A percentile compares a stretch with the other conserved stretches of the same genome.
phyloP scores from a whole-genome alignment of 2,329 filamentous ascomycete genomes.

The Emergomyces pasteurianus region DNA sequence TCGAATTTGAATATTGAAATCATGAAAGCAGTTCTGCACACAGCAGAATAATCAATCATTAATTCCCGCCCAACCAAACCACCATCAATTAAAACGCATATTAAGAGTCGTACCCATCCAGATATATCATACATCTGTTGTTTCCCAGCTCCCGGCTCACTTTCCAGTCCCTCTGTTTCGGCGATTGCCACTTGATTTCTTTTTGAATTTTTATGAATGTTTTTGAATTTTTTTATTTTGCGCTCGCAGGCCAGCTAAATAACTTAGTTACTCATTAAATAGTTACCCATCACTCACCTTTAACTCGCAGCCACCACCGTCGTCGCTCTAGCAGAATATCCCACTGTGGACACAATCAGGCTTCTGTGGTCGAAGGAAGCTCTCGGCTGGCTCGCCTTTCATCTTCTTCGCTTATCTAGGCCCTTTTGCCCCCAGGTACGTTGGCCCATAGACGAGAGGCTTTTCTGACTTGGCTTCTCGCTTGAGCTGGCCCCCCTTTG shows the following conservation, averaged over 20 bases:
- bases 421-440: constrained; percentile 2
- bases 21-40: background rate
- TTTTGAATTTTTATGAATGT: background rate
- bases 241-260: background rate
- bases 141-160: background rate
- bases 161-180: background rate
- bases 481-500: background rate
- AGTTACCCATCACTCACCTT: background rate
- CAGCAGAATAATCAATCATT: background rate
- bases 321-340: background rate
- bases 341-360: background rate
- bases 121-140: background rate
- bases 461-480: background rate
- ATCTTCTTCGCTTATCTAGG: constrained; percentile 1
- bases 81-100: background rate
- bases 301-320: background rate
- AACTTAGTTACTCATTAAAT: background rate
- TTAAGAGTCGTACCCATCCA: background rate
- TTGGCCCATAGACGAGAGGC: constrained; percentile 1
- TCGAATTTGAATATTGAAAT: background rate
- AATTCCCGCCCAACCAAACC: background rate
- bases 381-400: background rate
- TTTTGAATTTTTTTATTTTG: background rate
- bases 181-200: background rate
- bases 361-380: background rate